Percentiles rank a stretch among this genome's conserved stretches.
Conservation (phyloP, 148 eudicot species). For the Amaranthus cruentus region DNA sequence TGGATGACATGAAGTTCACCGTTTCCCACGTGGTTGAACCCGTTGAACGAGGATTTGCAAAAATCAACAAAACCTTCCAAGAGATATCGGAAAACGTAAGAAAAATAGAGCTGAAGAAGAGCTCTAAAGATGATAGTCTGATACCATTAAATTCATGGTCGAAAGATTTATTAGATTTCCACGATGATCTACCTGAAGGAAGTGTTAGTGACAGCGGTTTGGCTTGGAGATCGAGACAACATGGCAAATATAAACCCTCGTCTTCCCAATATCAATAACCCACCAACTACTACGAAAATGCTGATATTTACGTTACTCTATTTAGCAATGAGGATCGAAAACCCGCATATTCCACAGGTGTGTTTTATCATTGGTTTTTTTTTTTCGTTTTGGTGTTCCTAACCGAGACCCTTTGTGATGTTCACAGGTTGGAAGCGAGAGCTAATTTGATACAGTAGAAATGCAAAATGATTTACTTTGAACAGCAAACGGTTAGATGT, state of each 20-base stretch:
- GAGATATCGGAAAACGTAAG: slow-evolving; percentile 90
- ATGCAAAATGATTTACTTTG: slow-evolving; percentile 14
- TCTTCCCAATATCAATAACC: slow-evolving; percentile 38
- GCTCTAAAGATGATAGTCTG: slow-evolving; percentile 71
- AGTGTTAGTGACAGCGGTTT: slow-evolving; percentile 86
- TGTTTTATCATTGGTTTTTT: not conserved
- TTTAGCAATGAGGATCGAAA: not conserved
- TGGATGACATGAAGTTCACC: slow-evolving; percentile 94
- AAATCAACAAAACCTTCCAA: slow-evolving; percentile 71
- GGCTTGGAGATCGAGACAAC: slow-evolving; percentile 42
- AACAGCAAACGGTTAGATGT: slow-evolving; percentile 13
- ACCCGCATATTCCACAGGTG: slow-evolving; percentile 4
- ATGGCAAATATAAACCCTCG: slow-evolving; percentile 36
- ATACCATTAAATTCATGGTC: slow-evolving; percentile 67
- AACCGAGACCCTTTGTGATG: not conserved
- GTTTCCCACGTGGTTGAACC: slow-evolving; percentile 95
- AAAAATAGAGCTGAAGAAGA: slow-evolving; percentile 53
- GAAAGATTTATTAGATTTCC: slow-evolving; percentile 59
- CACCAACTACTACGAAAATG: not conserved
- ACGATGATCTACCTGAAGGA: slow-evolving; percentile 51
- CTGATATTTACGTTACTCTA: not conserved
- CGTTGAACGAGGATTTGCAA: slow-evolving; percentile 93
- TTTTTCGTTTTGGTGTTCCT: not conserved
- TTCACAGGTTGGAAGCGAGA: slow-evolving; percentile 7
- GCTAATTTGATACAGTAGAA: slow-evolving; percentile 13